Evolutionary conservation across 441 rosid genomes (phyloP).

Genomic region (Raphanus hybrid): DNA sequence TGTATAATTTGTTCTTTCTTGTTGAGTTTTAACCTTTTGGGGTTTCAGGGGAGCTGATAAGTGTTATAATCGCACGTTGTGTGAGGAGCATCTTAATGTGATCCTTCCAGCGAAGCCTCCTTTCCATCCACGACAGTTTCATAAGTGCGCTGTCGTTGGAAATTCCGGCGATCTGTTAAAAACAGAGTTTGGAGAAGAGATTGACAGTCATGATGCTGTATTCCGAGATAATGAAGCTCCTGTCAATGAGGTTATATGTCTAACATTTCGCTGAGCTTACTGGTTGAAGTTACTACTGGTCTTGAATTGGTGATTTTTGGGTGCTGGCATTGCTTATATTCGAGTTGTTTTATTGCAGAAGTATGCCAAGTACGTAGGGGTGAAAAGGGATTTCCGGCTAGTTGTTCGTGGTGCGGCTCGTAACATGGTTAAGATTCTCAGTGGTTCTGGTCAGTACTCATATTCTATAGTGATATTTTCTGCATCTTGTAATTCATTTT

Average conservation of each 20-base stretch:
- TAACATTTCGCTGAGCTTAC: slow-evolving; percentile 9
- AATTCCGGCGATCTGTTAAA: slow-evolving; percentile 95
- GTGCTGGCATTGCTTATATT: not conserved
- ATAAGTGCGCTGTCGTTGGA: slow-evolving; percentile 91
- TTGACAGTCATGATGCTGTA: slow-evolving; percentile 94
- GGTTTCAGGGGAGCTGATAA: slow-evolving; percentile 79
- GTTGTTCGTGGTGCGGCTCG: slow-evolving; percentile 99
- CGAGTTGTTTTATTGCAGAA: slow-evolving; percentile 49
- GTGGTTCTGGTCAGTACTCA: slow-evolving; percentile 73
- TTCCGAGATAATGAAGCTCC: slow-evolving; percentile 98
- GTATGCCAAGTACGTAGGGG: slow-evolving; percentile 90
- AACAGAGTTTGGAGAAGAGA: slow-evolving; percentile 88
- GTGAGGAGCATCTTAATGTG: slow-evolving; percentile 90
- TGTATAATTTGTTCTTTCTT: slow-evolving; percentile 18
- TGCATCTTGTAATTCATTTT: slow-evolving; percentile 20
- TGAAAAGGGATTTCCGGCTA: slow-evolving; percentile 94
- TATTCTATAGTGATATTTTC: not conserved
- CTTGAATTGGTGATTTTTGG: slow-evolving; percentile 25
- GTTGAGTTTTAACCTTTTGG: not conserved
- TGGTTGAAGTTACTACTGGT: not conserved
- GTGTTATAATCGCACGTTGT: slow-evolving; percentile 83
- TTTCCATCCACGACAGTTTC: slow-evolving; percentile 86
- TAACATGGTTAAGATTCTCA: slow-evolving; percentile 86
- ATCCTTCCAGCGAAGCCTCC: slow-evolving; percentile 92
- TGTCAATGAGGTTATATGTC: slow-evolving; percentile 68